Base-by-base conservation (phyloP, 805 yeast genomes). In the Komagataella pseudopastoris region DNA sequence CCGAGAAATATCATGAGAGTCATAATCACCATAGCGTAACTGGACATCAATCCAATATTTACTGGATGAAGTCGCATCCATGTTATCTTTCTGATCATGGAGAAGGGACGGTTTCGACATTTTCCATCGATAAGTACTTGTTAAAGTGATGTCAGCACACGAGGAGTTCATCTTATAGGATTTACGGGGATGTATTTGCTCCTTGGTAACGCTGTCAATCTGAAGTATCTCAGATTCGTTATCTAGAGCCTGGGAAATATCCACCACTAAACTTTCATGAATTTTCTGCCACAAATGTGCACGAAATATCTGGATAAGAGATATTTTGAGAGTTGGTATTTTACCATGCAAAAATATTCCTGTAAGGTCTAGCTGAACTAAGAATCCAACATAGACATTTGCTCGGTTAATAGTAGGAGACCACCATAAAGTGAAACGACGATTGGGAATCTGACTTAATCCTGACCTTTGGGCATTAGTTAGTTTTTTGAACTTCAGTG, bases 271-370 rank as follows among this genome's bases (percentile, higher is more conserved):
- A 66, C 95, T 84, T 67, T 93, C 99, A 64, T 93, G 99, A 51
- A 93, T 93, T 66, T 95, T 93, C 64, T 93, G 99, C 99, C 99
- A 93, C 60, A 93, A 76, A 71, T 93, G 99, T 0, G 99, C 98
- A 52, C 99, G 75, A 76, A 93, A 93, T 3, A 93, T 88, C 64
- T 93, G 99, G 63, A 93, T 90, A 55, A 91, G 74, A 0, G 99
- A 91, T 24, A 93, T 93, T 66, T 93, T 93, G 61, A 93, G 71
- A 0, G 99, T 93, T 6, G 99, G 99, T 56, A 93, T 93, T 66
- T 93, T 93, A 58, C 99, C 99, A 63, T 93, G 99, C 49, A 93
- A 71, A 66, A 93, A 93, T 24, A 93, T 91, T 60, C 99, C 99
- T 0, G 99, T 93, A 61, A 93, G 71, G 67, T 93, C 99, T 47